These are phyloP conservation scores for Myriangium duriaei DNA, from an alignment of 2,329 filamentous ascomycete species.

Conservation along the genomic window DNA sequence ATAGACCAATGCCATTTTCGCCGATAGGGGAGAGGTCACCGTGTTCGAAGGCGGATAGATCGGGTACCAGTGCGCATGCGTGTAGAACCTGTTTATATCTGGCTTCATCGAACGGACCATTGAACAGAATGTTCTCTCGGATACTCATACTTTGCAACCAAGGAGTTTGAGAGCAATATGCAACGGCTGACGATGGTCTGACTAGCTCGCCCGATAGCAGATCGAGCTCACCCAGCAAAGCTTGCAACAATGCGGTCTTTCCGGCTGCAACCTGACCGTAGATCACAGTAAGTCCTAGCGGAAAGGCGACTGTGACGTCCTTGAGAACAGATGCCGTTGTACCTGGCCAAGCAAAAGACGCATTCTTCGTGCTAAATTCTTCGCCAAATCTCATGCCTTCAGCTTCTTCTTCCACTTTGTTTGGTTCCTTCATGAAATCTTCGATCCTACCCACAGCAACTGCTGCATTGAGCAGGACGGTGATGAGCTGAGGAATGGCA, in stretches of 20 bases:
- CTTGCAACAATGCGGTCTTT: constrained; percentile 50
- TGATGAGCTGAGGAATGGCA: constrained; percentile 64
- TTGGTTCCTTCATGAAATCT: constrained; percentile 72
- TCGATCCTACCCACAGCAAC: constrained; percentile 74
- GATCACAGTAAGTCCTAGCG: constrained; percentile 45
- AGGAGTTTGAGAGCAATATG: constrained; percentile 52
- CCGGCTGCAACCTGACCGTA: constrained; percentile 52
- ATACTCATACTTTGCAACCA: constrained; percentile 62
- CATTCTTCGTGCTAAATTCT: constrained; percentile 42
- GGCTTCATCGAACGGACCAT: constrained; percentile 52
- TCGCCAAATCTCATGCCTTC: constrained; percentile 22
- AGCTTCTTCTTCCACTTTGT: constrained; percentile 41
- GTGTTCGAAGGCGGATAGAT: constrained; percentile 50
- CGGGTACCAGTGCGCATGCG: constrained; percentile 48
- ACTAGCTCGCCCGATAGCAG: constrained; percentile 37
- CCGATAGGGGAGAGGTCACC: constrained; percentile 45
- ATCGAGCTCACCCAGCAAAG: constrained; percentile 47
- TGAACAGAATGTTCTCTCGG: constrained; percentile 55
- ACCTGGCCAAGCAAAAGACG: constrained; percentile 71
- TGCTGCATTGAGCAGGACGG: constrained; percentile 66
- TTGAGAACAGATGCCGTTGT: constrained; percentile 43
- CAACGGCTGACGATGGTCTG: constrained; percentile 44
- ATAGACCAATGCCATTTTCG: constrained; percentile 35
- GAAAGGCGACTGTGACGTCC: constrained; percentile 42
- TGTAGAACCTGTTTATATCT: constrained; percentile 58